Evolutionary conservation across 345 rosid genomes (phyloP).

Genomic region (Eutrema heterophyllum): DNA sequence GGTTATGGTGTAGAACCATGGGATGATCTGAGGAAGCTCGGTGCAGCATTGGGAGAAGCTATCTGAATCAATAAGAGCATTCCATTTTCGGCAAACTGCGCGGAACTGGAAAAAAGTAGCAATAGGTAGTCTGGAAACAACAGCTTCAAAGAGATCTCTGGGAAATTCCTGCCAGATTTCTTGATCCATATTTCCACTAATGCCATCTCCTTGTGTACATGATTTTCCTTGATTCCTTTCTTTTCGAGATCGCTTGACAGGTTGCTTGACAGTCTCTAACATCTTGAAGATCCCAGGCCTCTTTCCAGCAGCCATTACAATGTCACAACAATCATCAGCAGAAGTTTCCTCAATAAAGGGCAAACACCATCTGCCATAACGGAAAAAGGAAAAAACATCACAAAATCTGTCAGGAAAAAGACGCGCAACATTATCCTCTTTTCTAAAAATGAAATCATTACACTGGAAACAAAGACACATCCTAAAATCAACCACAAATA

Average conservation of each 20-base stretch:
- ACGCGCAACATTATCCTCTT: neutral
- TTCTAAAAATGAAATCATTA: neutral
- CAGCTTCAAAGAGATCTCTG: constrained; percentile 84
- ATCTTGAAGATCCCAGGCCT: constrained; percentile 50
- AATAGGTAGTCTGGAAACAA: constrained; percentile 86
- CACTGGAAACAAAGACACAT: neutral
- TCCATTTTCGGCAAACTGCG: constrained; percentile 81
- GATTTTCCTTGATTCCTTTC: constrained; percentile 61
- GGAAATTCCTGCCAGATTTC: constrained; percentile 95
- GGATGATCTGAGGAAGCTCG: constrained; percentile 48
- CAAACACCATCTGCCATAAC: constrained; percentile 56
- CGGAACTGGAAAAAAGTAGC: constrained; percentile 86
- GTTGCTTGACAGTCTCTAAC: constrained; percentile 64
- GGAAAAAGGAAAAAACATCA: neutral
- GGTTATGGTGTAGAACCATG: constrained; percentile 92
- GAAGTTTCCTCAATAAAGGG: constrained; percentile 53
- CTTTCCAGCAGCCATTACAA: constrained; percentile 75
- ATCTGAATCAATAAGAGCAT: constrained; percentile 60
- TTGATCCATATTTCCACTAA: constrained; percentile 62
- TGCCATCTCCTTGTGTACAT: constrained; percentile 25
- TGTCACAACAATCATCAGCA: constrained; percentile 61
- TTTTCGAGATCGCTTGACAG: constrained; percentile 67
- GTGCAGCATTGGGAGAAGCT: constrained; percentile 75
- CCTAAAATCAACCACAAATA: constrained; percentile 1
- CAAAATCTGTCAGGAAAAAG: neutral